Evolutionary conservation across 2,329 filamentous ascomycete genomes (phyloP), one percentile per base, ranked within the genome.

Genomic region (Calonectria pauciramosa): DNA sequence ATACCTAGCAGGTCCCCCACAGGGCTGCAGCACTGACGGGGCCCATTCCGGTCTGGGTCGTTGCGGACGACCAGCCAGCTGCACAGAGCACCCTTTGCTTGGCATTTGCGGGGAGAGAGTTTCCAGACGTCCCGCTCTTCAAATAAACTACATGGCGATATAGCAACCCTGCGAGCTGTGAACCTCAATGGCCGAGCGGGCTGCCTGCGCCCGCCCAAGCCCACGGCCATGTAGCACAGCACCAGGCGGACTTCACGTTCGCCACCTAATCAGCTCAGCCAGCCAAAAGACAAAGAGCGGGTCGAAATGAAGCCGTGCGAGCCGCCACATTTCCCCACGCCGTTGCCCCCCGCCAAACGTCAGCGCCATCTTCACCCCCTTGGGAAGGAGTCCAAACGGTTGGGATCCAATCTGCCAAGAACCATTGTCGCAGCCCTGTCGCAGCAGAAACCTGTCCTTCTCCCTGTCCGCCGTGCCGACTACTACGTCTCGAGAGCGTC

Each of bases 11-110:
- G 41, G 18, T 10, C 28, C 60, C 60, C 71, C 71, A 73, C 60
- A 73, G 71, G 71, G 71, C 71, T 73, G 71, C 67, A 70, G 60
- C 67, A 30, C 23, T 63, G 56, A 72, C 49, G 71, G 71, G 66
- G 64, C 60, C 69, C 36, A 52, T 47, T 64, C 34, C 28, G 9
- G 28, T 36, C 36, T 32, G 20, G 59, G 23, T 18, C 34, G 28
- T 44, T 44, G 52, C 34, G 16, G 56, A 63, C 32, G 13, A 34
- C 32, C 32, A 60, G n/a, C 56, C 32, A 60, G n/a, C 56, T 38
- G 56, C 56, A 60, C 56, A 63, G 56, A 63, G 56, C 56, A 63
- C 56, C 56, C 30, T 65, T 32, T 65, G 60, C 60, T 65, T 65
- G 60, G 60, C 60, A 30, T 49, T 67, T 67, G 64, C n/a, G 47